These are phyloP conservation scores for Mycena vulgaris DNA, from an alignment of 768 basidiomycete genomes.

Conservation along the genomic window DNA sequence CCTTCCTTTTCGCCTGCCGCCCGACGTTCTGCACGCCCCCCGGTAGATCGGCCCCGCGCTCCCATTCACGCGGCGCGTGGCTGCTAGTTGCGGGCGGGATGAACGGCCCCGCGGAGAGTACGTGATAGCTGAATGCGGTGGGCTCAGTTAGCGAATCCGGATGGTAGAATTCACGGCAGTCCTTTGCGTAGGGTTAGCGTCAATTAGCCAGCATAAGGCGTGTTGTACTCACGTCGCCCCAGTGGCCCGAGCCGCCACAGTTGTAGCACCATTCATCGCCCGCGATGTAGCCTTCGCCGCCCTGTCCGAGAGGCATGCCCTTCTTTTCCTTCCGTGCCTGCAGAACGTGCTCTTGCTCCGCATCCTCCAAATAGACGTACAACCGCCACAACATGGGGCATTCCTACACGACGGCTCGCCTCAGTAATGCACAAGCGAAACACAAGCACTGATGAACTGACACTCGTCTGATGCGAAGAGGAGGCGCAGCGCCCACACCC, in stretches of 20 bases:
- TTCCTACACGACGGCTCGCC: slow-evolving; percentile 64
- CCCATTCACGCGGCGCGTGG: slow-evolving; percentile 61
- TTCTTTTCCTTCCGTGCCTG: slow-evolving; percentile 65
- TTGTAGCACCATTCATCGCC: slow-evolving; percentile 87
- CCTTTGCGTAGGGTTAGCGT: slow-evolving; percentile 57
- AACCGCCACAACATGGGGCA: slow-evolving; percentile 88
- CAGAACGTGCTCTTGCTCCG: slow-evolving; percentile 63
- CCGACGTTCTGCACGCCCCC: slow-evolving; percentile 75
- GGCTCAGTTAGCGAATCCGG: slow-evolving; percentile 63
- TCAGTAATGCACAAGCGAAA: neutral
- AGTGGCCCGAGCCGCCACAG: slow-evolving; percentile 80
- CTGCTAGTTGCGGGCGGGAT: slow-evolving; percentile 57
- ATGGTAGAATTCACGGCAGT: slow-evolving; percentile 67
- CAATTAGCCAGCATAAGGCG: neutral
- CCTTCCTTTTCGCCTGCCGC: slow-evolving; percentile 73
- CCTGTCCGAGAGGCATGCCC: slow-evolving; percentile 69
- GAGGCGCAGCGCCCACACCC: slow-evolving; percentile 81
- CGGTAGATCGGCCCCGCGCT: slow-evolving; percentile 53
- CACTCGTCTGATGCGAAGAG: slow-evolving; percentile 73
- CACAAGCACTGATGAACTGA: slow-evolving; percentile 48
- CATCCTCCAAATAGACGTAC: slow-evolving; percentile 78
- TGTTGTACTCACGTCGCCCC: slow-evolving; percentile 78
- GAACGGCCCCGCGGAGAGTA: slow-evolving; percentile 78
- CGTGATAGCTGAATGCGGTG: slow-evolving; percentile 79
- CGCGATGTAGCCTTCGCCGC: slow-evolving; percentile 86